Evolutionary conservation across 2,329 filamentous ascomycete species (phyloP).

Genomic region (Neofusicoccum sp.): DNA sequence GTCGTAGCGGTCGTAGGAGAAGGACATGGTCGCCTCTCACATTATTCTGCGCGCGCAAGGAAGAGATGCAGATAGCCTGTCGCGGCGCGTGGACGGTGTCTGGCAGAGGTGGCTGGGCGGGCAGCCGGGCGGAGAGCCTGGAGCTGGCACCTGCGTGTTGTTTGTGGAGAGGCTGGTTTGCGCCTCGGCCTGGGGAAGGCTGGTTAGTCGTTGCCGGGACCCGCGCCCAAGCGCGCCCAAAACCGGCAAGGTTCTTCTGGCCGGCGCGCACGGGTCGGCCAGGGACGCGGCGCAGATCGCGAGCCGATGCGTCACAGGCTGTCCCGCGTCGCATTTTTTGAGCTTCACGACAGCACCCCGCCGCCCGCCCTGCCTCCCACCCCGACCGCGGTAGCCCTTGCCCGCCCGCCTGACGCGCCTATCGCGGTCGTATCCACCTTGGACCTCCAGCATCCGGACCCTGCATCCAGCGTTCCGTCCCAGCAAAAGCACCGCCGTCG

Average conservation of each 20-base stretch:
- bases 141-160: conserved; percentile 6
- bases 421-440: background rate
- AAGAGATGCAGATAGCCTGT: background rate
- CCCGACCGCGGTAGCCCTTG: background rate
- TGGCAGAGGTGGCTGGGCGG: conserved; percentile 16
- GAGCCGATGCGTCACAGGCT: conserved; percentile 10
- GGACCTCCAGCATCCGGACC: background rate
- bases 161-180: conserved; percentile 13
- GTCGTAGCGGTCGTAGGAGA: conserved; percentile 60
- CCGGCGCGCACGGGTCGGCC: background rate
- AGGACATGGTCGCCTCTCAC: conserved; percentile 30
- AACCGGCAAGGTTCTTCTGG: background rate
- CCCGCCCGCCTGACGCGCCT: background rate
- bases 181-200: conserved; percentile 3
- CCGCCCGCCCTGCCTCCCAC: background rate
- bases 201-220: background rate
- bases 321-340: conserved; percentile 9
- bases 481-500: background rate
- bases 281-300: background rate
- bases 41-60: conserved; percentile 9
- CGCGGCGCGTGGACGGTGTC: background rate
- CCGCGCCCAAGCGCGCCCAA: background rate
- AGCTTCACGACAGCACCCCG: conserved; percentile 6
- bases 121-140: conserved; percentile 5
- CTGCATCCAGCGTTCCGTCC: background rate